phyloP scores from a whole-genome alignment of 352 stramenopile genomes.

The Phytophthora pluvialis region DNA sequence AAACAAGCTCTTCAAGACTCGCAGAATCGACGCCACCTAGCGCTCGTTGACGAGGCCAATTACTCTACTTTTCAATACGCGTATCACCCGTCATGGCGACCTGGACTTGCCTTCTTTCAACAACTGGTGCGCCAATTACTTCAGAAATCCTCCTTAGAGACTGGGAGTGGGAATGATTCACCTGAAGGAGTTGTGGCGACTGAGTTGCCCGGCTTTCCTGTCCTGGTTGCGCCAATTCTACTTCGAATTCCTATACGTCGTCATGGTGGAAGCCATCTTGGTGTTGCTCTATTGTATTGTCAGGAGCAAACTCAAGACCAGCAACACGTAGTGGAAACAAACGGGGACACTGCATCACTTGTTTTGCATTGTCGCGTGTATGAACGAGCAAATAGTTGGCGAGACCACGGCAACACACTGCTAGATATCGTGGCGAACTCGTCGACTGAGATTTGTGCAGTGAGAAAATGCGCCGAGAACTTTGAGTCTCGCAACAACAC shows the following conservation, averaged over 20 bases:
- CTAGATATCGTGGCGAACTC: conserved; percentile 29
- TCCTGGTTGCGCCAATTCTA: conserved; percentile 35
- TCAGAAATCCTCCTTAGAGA: conserved; percentile 4
- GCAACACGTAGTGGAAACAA: background rate
- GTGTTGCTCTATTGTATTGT: conserved; percentile 33
- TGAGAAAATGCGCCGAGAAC: conserved; percentile 26
- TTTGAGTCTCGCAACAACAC: conserved; percentile 31
- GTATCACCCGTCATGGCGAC: conserved; percentile 36
- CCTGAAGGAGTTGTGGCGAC: conserved; percentile 6
- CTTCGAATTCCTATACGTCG: conserved; percentile 21
- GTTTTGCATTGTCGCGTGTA: conserved; percentile 30
- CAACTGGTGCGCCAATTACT: conserved; percentile 38
- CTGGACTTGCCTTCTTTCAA: conserved; percentile 60
- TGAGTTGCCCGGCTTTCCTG: conserved; percentile 36
- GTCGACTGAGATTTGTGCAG: conserved; percentile 29
- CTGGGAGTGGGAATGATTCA: background rate
- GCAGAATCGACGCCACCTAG: conserved; percentile 39
- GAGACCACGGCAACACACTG: conserved; percentile 17
- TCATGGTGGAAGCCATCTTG: background rate
- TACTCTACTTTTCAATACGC: conserved; percentile 41
- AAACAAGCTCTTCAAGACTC: conserved; percentile 27
- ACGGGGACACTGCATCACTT: conserved; percentile 1
- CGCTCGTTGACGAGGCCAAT: conserved; percentile 50
- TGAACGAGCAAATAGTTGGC: conserved; percentile 13
- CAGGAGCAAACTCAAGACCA: conserved; percentile 31